Evolutionary conservation across 2,329 filamentous ascomycete species (phyloP).

Genomic region (Beauveria pseudobassiana): DNA sequence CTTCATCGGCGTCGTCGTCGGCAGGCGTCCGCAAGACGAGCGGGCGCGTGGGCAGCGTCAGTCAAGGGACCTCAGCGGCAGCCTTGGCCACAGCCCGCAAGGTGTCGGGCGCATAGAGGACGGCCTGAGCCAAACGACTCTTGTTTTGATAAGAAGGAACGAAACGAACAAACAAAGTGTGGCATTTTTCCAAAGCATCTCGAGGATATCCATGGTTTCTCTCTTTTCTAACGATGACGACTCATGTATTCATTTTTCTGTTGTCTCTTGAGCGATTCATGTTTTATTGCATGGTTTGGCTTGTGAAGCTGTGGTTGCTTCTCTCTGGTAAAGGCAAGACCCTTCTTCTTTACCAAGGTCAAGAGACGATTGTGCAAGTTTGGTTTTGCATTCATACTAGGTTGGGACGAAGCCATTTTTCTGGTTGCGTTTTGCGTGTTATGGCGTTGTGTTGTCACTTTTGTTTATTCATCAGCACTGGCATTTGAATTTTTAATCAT

Average conservation of each 20-base stretch:
- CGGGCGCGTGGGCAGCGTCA: constrained; percentile 55
- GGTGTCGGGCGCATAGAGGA: constrained; percentile 38
- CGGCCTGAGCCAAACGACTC: constrained; percentile 16
- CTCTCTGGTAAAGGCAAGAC: no score
- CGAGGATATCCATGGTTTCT: neutral
- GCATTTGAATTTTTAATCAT: no score
- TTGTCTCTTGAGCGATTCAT: constrained; percentile 27
- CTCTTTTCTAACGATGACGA: constrained; percentile 34
- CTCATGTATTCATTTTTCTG: constrained; percentile 24
- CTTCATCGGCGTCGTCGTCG: constrained; percentile 20
- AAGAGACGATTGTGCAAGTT: no score
- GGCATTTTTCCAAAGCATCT: constrained; percentile 13
- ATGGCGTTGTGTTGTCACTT: no score
- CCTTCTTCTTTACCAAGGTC: no score
- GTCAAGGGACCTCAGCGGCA: constrained; percentile 32
- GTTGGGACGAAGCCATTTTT: no score
- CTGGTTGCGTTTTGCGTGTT: no score
- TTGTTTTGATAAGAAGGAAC: constrained; percentile 3
- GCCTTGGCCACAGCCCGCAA: constrained; percentile 43
- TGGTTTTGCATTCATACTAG: no score
- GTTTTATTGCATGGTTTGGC: constrained; percentile 33
- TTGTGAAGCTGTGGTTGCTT: constrained; percentile 20
- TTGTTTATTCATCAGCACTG: no score
- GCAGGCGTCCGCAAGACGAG: constrained; percentile 56
- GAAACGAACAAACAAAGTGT: neutral